Evolutionary conservation across 1,284 basidiomycete species (phyloP).

Genomic region (Cryptococcus jaspeensis): DNA sequence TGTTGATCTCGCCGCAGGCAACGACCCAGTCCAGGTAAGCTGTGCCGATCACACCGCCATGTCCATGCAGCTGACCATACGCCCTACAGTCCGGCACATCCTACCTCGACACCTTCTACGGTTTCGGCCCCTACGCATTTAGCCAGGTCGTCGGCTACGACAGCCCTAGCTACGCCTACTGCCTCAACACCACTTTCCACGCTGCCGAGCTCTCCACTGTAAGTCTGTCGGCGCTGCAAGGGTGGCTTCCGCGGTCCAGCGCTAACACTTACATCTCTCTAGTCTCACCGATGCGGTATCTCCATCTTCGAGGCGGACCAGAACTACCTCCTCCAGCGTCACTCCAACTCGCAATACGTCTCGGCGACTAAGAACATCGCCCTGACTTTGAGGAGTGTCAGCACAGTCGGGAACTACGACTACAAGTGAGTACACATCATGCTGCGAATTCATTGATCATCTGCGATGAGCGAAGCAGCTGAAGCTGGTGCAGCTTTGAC

Average conservation of each 20-base stretch:
- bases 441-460: too few species aligned
- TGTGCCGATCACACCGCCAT: too few species aligned
- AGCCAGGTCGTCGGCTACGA: conserved; percentile 56
- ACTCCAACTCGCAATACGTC: conserved; percentile 27
- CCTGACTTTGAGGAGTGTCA: conserved; percentile 60
- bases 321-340: conserved; percentile 57
- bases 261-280: neutral
- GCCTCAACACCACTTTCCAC: conserved; percentile 61
- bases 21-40: conserved; percentile 58
- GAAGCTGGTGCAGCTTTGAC: conserved; percentile 21
- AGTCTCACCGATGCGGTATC: conserved; percentile 55
- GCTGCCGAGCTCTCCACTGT: conserved; percentile 51
- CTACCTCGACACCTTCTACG: conserved; percentile 59
- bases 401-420: conserved; percentile 64
- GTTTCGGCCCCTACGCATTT: conserved; percentile 3
- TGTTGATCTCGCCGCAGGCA: conserved; percentile 24
- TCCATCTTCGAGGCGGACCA: conserved; percentile 66
- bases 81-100: conserved; percentile 57
- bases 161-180: conserved; percentile 63
- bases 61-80: too few species aligned
- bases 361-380: conserved; percentile 61
- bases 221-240: neutral
- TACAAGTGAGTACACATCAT: conserved; percentile 31
- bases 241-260: too few species aligned
- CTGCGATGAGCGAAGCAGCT: too few species aligned